Conservation (phyloP, 371 early-diverging fungal species). For the Mucor saturninus region DNA sequence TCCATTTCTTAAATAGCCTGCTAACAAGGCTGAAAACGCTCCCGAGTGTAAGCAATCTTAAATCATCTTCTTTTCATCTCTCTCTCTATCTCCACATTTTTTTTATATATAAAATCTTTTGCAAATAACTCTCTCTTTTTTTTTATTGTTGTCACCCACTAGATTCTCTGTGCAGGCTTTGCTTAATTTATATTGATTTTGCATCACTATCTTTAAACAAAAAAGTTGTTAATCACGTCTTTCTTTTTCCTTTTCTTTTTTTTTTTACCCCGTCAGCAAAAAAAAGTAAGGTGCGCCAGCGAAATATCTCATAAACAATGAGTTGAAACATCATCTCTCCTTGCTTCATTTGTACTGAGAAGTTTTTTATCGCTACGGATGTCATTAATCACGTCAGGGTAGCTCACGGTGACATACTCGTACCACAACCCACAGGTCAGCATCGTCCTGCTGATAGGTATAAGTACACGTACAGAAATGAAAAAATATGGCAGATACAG, state of each 20-base stretch:
- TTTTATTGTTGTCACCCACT: neutral
- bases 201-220: too few relatives aligned
- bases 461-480: neutral
- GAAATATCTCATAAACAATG: neutral
- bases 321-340: neutral
- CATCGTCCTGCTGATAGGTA: neutral
- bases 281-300: too few relatives aligned
- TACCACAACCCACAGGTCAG: neutral
- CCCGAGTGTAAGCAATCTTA: conserved; percentile 72
- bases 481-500: neutral
- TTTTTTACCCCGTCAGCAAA: too few relatives aligned
- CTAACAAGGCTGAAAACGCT: conserved; percentile 59
- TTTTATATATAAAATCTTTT: neutral
- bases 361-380: neutral
- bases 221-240: too few relatives aligned
- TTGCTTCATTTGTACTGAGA: neutral
- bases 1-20: conserved; percentile 26
- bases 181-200: neutral
- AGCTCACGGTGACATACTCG: neutral
- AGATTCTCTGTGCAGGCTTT: neutral
- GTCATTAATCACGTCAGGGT: neutral
- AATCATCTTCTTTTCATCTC: conserved; percentile 1
- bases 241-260: too few relatives aligned
- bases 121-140: neutral
- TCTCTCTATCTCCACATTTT: neutral